A percentile compares a stretch with the other conserved stretches of the same genome.
Evolutionary conservation across 805 yeast species (phyloP).

Genomic region (Jamesozyma hellenica): DNA sequence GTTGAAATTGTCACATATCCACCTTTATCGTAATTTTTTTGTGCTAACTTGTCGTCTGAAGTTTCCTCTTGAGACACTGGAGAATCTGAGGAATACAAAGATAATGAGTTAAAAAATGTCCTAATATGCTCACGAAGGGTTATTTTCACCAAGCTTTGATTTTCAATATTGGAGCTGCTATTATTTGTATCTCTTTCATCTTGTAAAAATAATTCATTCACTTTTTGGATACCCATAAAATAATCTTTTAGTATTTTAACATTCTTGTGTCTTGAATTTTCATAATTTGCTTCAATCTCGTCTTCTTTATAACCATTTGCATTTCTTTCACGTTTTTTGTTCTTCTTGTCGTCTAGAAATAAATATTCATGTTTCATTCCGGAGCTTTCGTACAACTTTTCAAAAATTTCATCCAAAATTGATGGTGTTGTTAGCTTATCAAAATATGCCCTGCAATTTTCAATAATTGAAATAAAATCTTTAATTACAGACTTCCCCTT

Average conservation of each 20-base stretch:
- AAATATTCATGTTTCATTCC: constrained; percentile 23
- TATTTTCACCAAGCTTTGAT: constrained; percentile 1
- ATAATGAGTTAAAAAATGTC: constrained; percentile 30
- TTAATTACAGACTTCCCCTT: constrained; percentile 16
- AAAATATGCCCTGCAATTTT: constrained; percentile 12
- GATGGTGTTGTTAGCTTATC: constrained; percentile 4
- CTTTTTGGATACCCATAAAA: constrained; percentile 10
- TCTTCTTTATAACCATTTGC: constrained; percentile 1
- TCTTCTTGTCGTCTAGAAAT: constrained; percentile 20
- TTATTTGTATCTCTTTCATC: background rate
- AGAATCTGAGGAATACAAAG: constrained; percentile 26
- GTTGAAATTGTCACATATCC: constrained; percentile 56
- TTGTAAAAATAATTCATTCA: constrained; percentile 1
- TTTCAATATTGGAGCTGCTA: background rate
- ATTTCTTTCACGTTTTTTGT: constrained; percentile 7
- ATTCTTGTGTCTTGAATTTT: constrained; percentile 25
- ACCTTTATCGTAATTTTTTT: constrained; percentile 13
- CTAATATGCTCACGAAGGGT: constrained; percentile 14
- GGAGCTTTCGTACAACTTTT: constrained; percentile 23
- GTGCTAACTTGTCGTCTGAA: constrained; percentile 8
- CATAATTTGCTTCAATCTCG: constrained; percentile 11
- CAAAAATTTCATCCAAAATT: constrained; percentile 17
- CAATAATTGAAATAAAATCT: constrained; percentile 19
- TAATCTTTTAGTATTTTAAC: constrained; percentile 17
- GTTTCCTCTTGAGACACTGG: constrained; percentile 6